Evolutionary conservation across 2,329 filamentous ascomycete species (phyloP).

Genomic region (Apiospora pterosperma): DNA sequence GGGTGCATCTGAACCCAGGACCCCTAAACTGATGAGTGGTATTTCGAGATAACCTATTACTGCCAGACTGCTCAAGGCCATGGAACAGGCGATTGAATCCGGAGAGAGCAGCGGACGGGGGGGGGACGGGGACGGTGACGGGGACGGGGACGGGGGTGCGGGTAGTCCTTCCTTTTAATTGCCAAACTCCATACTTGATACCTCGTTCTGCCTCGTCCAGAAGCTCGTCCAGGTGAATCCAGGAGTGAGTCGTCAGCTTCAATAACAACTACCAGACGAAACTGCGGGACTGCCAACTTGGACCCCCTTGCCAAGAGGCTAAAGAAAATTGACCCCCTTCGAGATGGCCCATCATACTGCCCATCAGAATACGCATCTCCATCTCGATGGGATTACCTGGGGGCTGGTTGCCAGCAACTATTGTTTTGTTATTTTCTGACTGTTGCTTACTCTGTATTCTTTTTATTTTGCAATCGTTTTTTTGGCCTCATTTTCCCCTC

Average conservation of each 20-base stretch:
- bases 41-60: not conserved
- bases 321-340: conserved; percentile 4
- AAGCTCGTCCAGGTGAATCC: not conserved
- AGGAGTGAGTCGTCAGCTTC: conserved; percentile 1
- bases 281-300: conserved; percentile 1
- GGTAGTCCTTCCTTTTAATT: not conserved
- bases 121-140: too few relatives aligned
- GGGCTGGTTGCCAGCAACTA: too few relatives aligned
- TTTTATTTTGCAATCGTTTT: too few relatives aligned
- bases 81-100: not conserved
- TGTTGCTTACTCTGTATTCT: not conserved
- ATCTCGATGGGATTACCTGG: not conserved
- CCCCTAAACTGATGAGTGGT: not conserved
- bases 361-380: not conserved
- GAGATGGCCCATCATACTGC: not conserved
- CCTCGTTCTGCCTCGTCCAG: not conserved
- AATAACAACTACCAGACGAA: not conserved
- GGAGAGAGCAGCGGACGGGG: not conserved
- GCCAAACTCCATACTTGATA: not conserved
- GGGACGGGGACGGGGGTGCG: not conserved
- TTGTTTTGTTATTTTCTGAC: not conserved
- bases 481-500: too few relatives aligned
- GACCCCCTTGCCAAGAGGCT: conserved; percentile 1
- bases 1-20: not conserved
- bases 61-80: not conserved